Evolutionary conservation across 1,284 basidiomycete species (phyloP), one percentile per base, ranked within the genome.

Genomic region (Anthracocystis setariae): DNA sequence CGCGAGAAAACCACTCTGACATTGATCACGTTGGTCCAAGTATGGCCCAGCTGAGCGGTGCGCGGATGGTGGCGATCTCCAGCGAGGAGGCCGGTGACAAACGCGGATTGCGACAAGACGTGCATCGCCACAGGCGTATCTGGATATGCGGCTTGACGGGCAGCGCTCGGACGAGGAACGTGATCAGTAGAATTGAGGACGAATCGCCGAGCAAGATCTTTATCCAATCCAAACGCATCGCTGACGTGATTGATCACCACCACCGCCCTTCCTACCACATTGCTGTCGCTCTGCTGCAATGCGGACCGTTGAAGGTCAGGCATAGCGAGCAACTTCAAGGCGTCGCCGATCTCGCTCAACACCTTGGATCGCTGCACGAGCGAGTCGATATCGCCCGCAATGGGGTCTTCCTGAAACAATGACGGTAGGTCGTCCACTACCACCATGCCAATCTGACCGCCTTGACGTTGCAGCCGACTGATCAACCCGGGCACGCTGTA

Each of bases 171-270:
- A 15, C 42, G 40, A 10, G 47, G 49, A 13, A 55, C 32, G n/a
- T 46, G 57, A 17, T 53, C 33, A 4, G 64, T 61, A 2, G 54
- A 37, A 20, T 55, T 50, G 8, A 73, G 59, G 3, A 69, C 62
- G 18, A 66, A 65, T 2, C 61, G 57, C 7, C 53, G 53, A 17
- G 69, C 69, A 3, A 66, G 39, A 5, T 64, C 62, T 29, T 63
- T 59, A n/a, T 76, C 75, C 3, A 45, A 33, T 0, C 63, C 75
- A 46, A 79, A 79, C 1, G 73, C 75, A 23, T 79, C 77, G 32
- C 64, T 72, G 15, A 79, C 77, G 46, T 79, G 77, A 45, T 79
- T 79, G 48, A 70, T 38, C 7, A 77, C 71, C 5, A 79, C 13
- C 15, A 77, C 69, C 2, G 60, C 72, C 5, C 57, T 13, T 0